A percentile compares a stretch with the other conserved stretches of the same genome.
Conservation (phyloP, 2,329 filamentous ascomycete genomes). For the Trichophyton verrucosum region DNA sequence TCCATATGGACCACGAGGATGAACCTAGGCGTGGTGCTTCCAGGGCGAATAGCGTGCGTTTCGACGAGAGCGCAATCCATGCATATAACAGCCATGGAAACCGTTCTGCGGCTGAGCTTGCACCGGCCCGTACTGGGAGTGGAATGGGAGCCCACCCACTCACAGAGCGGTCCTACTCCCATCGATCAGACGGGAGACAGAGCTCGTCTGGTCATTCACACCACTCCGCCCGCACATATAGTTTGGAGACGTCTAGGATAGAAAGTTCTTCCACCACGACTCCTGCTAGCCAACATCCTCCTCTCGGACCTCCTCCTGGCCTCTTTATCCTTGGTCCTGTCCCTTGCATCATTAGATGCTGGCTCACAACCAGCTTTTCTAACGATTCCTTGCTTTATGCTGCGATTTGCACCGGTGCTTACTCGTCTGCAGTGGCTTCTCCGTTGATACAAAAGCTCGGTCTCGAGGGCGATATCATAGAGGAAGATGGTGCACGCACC, state of each 20-base stretch:
- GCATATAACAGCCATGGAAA: conserved; percentile 77
- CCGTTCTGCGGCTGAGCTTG: conserved; percentile 71
- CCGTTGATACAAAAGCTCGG: conserved; percentile 63
- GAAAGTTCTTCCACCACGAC: conserved; percentile 53
- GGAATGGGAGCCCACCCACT: conserved; percentile 65
- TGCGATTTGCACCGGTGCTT: conserved; percentile 82
- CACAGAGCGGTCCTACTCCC: conserved; percentile 82
- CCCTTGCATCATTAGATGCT: conserved; percentile 89
- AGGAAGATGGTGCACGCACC: conserved; percentile 52
- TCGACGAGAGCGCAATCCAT: conserved; percentile 89
- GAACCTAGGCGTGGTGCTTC: conserved; percentile 77
- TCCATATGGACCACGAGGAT: conserved; percentile 79
- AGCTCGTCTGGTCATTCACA: conserved; percentile 79
- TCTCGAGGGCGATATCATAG: conserved; percentile 53
- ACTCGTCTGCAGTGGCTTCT: conserved; percentile 69
- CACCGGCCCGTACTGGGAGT: conserved; percentile 63
- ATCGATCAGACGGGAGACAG: conserved; percentile 90
- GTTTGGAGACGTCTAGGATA: conserved; percentile 58
- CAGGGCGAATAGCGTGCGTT: conserved; percentile 90
- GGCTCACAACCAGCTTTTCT: conserved; percentile 82
- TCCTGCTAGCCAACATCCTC: conserved; percentile 45
- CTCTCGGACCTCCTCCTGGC: conserved; percentile 60
- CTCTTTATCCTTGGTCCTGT: conserved; percentile 78
- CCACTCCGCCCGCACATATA: conserved; percentile 71
- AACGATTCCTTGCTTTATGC: conserved; percentile 83